Conservation (phyloP, 2,329 filamentous ascomycete genomes). For the Colletotrichum gloeosporioides region DNA sequence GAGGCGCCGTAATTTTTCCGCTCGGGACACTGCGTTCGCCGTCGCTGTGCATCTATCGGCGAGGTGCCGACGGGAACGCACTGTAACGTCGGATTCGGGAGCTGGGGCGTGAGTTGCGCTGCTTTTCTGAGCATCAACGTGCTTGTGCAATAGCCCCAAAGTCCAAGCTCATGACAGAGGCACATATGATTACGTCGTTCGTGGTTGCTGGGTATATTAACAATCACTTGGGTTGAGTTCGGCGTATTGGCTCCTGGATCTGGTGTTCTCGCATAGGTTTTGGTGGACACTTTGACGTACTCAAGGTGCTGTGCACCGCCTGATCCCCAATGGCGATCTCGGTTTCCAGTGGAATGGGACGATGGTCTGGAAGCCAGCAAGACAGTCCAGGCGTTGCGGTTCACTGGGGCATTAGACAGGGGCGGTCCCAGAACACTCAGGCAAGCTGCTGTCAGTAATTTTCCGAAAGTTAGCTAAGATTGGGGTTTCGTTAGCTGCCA, state of each 20-base stretch:
- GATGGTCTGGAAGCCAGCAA: neutral
- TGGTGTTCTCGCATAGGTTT: neutral
- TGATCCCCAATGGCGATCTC: neutral
- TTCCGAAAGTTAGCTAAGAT: neutral
- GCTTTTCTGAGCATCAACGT: neutral
- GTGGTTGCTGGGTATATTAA: neutral
- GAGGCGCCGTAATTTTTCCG: neutral
- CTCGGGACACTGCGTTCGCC: neutral
- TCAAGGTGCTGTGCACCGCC: neutral
- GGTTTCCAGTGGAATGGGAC: neutral
- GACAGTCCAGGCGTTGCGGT: neutral
- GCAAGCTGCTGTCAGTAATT: neutral
- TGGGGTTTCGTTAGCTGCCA: neutral
- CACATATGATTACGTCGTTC: neutral
- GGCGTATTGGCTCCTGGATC: neutral
- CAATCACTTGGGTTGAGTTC: neutral
- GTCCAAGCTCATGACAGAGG: neutral
- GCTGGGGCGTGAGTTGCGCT: neutral
- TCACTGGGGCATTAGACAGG: neutral
- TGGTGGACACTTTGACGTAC: neutral
- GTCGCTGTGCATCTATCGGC: neutral
- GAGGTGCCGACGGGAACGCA: neutral
- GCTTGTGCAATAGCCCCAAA: neutral
- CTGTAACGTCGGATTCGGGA: neutral
- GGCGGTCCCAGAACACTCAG: neutral